A percentile compares a stretch with the other conserved stretches of the same genome.
These are phyloP conservation scores for Rhizopogon parksii DNA, from an alignment of 1,284 basidiomycete genomes.

Conservation along the genomic window DNA sequence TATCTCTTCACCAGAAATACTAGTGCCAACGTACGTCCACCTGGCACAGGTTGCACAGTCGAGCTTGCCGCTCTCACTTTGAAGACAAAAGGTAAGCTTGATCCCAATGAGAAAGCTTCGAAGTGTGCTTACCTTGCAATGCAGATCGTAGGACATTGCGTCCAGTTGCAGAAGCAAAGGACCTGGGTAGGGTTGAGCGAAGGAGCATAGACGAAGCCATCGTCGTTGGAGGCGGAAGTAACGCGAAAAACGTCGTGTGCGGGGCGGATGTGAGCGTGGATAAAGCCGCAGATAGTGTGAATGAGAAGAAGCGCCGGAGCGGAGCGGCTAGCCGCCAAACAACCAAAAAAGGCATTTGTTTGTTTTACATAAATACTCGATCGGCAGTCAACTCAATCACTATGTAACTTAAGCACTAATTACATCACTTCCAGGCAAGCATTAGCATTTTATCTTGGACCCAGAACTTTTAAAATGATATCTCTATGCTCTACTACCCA, in stretches of 20 bases:
- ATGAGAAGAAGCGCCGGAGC: too few relatives aligned
- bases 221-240: conserved; percentile 15
- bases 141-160: conserved; percentile 34
- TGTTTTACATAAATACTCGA: too few relatives aligned
- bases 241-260: not conserved
- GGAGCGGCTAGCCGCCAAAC: too few relatives aligned
- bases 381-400: too few relatives aligned
- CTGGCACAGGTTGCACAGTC: conserved; percentile 47
- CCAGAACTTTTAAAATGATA: too few relatives aligned
- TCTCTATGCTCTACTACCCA: too few relatives aligned
- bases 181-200: conserved; percentile 42
- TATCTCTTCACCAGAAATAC: not conserved
- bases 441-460: too few relatives aligned
- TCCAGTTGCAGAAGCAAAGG: conserved; percentile 33
- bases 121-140: conserved; percentile 27
- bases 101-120: not conserved
- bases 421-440: too few relatives aligned
- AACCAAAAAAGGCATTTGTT: too few relatives aligned
- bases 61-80: conserved; percentile 32
- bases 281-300: not conserved
- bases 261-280: not conserved
- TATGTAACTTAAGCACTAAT: too few relatives aligned
- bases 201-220: conserved; percentile 50
- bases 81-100: conserved; percentile 9
- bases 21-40: conserved; percentile 44